Evolutionary conservation across 768 basidiomycete genomes (phyloP).

Genomic region (Naematelia encephala): DNA sequence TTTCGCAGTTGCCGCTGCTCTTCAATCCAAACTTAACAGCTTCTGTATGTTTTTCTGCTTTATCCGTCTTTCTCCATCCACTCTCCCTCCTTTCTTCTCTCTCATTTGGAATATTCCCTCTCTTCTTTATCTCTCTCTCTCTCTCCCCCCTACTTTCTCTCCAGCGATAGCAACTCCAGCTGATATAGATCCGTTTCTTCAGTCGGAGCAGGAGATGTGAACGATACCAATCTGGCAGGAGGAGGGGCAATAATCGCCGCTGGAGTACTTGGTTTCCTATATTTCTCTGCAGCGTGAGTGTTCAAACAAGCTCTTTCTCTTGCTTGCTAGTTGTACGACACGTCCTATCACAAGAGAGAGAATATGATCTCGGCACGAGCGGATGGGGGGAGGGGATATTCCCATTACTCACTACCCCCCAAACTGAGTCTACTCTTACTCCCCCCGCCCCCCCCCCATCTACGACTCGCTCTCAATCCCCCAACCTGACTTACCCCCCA

Average conservation of each 20-base stretch:
- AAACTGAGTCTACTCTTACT: too few relatives aligned
- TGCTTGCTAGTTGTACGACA: too few relatives aligned
- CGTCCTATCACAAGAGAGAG: too few relatives aligned
- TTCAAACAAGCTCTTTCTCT: background rate
- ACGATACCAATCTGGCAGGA: conserved; percentile 20
- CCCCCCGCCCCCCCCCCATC: too few relatives aligned
- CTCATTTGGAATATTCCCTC: background rate
- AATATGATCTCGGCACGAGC: too few relatives aligned
- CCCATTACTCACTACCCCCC: too few relatives aligned
- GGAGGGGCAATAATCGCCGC: conserved; percentile 37
- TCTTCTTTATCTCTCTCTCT: background rate
- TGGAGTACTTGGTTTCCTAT: conserved; percentile 25
- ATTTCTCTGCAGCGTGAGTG: conserved; percentile 26
- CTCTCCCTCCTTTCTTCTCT: background rate
- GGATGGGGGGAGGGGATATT: too few relatives aligned
- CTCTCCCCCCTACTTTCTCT: background rate
- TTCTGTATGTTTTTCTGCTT: conserved; percentile 10
- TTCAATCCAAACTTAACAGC: conserved; percentile 17
- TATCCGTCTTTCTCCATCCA: background rate
- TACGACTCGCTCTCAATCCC: too few relatives aligned
- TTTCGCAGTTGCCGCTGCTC: conserved; percentile 29
- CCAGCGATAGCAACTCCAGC: background rate
- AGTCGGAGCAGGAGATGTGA: conserved; percentile 16
- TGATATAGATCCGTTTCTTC: background rate
- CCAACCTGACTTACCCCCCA: too few relatives aligned